Percentiles rank a stretch among this genome's conserved stretches.
Conservation (phyloP, 768 basidiomycete genomes). For the Coprinellus micaceus region DNA sequence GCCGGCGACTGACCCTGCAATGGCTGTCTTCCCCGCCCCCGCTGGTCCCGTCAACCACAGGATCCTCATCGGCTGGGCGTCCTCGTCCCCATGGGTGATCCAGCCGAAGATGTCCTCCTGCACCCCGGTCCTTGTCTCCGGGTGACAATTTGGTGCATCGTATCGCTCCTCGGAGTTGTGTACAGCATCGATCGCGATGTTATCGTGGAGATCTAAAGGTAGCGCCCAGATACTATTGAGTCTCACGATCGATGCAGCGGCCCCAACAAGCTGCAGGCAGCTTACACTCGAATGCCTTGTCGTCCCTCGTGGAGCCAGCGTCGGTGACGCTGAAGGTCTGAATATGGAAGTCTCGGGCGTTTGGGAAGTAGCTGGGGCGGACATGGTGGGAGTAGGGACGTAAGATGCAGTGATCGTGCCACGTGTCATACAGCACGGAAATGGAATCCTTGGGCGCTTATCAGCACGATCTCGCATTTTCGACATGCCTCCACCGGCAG, state of each 20-base stretch:
- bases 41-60: slow-evolving; percentile 10
- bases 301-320: too few species aligned
- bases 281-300: too few species aligned
- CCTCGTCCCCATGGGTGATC: neutral
- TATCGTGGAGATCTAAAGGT: neutral
- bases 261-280: too few species aligned
- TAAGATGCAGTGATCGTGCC: neutral
- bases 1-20: slow-evolving; percentile 5
- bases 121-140: neutral
- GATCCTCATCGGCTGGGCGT: neutral
- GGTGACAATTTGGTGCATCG: neutral
- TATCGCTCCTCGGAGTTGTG: slow-evolving; percentile 10
- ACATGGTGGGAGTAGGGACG: neutral
- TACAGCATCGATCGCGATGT: slow-evolving; percentile 3
- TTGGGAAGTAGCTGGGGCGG: too few species aligned
- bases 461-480: too few species aligned
- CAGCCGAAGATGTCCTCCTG: slow-evolving; percentile 3
- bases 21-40: slow-evolving; percentile 11
- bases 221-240: too few species aligned
- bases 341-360: too few species aligned
- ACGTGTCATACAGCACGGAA: too few species aligned
- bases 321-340: too few species aligned
- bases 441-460: too few species aligned
- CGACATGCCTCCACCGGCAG: too few species aligned
- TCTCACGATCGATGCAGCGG: too few species aligned